Percentiles rank a stretch among this genome's conserved stretches.
Conservation (phyloP, 441 rosid genomes). For the Pelargonium citronellum region DNA sequence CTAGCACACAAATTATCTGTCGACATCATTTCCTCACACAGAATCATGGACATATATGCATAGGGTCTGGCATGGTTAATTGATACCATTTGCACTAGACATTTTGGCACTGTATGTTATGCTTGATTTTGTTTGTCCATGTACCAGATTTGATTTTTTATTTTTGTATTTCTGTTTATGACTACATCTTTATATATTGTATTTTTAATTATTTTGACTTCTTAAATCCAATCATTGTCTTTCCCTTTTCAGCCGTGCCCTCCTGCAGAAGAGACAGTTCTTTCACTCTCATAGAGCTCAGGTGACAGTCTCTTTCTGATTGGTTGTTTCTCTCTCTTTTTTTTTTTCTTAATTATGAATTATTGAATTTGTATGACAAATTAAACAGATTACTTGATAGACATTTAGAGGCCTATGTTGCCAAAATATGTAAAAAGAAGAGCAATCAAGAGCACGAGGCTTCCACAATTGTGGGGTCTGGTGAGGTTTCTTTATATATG, state of each 20-base stretch:
- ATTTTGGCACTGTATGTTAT: not conserved
- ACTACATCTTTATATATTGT: not conserved
- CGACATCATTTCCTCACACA: no score
- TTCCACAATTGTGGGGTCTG: not conserved
- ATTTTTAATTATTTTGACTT: not conserved
- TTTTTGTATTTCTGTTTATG: not conserved
- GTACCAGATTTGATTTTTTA: not conserved
- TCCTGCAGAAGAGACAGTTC: constrained; percentile 69
- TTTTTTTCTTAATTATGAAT: not conserved
- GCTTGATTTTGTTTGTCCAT: not conserved
- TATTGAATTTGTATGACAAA: not conserved
- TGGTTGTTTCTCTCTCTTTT: not conserved
- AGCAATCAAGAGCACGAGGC: not conserved
- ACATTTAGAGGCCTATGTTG: not conserved
- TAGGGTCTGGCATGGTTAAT: not conserved
- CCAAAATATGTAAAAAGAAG: not conserved
- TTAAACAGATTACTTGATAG: not conserved
- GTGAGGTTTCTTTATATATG: not conserved
- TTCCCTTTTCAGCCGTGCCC: constrained; percentile 32
- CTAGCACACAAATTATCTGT: no score
- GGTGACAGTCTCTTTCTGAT: constrained; percentile 25
- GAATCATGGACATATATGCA: no score
- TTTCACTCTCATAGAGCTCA: constrained; percentile 89
- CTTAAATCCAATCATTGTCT: not conserved
- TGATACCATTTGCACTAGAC: not conserved